Conservation (phyloP, 208 protist species). For the Zelonia costaricensis region DNA sequence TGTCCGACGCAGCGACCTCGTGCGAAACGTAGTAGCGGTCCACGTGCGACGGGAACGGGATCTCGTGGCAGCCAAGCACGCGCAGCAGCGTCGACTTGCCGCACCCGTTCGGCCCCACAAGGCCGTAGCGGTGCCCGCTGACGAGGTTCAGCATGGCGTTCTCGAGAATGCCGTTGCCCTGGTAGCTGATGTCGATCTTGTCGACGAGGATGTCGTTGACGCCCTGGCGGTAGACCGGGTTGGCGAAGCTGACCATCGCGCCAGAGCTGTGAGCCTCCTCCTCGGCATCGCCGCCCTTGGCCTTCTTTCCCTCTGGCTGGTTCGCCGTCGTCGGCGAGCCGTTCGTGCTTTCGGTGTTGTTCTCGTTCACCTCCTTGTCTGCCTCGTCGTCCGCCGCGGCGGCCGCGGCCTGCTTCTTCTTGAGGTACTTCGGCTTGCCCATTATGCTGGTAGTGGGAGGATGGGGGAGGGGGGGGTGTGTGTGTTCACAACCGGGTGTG, state of each 20-base stretch:
- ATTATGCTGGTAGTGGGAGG: no score
- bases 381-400: slow-evolving; percentile 25
- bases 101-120: slow-evolving; percentile 92
- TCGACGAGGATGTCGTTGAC: slow-evolving; percentile 89
- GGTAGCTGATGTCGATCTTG: slow-evolving; percentile 90
- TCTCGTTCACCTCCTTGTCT: slow-evolving; percentile 9
- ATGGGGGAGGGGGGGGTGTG: no score
- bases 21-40: slow-evolving; percentile 97
- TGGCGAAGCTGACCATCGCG: slow-evolving; percentile 87
- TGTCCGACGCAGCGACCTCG: slow-evolving; percentile 92
- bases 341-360: slow-evolving; percentile 36
- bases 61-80: slow-evolving; percentile 83
- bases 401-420: slow-evolving; percentile 74
- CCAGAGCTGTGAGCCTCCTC: slow-evolving; percentile 53
- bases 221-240: slow-evolving; percentile 78
- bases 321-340: slow-evolving; percentile 2
- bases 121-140: slow-evolving; percentile 81
- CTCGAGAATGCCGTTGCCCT: slow-evolving; percentile 80
- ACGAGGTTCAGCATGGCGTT: slow-evolving; percentile 88
- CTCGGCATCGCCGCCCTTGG: not conserved
- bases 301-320: not conserved
- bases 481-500: no score
- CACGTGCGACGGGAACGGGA: slow-evolving; percentile 94
- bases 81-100: slow-evolving; percentile 94
- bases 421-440: slow-evolving; percentile 85